Evolutionary conservation across 139 green algal species (phyloP), one percentile per base, ranked within the genome.

Genomic region (Tetraselmis chui): DNA sequence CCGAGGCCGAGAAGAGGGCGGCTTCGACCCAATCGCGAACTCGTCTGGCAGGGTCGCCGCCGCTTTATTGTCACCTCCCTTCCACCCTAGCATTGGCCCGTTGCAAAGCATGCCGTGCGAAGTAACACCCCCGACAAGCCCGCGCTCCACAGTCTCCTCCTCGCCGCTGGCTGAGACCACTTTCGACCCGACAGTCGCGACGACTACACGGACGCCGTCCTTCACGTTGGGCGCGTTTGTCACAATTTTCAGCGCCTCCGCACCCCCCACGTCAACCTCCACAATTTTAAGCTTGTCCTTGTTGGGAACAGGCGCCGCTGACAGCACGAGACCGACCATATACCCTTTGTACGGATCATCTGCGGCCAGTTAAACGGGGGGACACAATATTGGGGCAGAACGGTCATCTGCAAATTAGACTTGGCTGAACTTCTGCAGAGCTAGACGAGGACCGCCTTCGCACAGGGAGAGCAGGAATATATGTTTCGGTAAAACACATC

Each of bases 81-180:
- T 81, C 81, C 81, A 85, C 1, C 81, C 81, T 29, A 85, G 81
- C 81, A 85, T 85, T n/a, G 81, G 32, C 22, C 23, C 30, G 81
- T 76, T 82, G 81, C 81, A 85, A 32, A 85, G 76, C 81, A 85
- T 85, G 58, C 81, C 81, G 1, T 76, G 1, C 25, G 31, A 78
- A 76, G 80, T 81, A 11, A 81, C 81, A 58, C 81, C 81, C 25
- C 81, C 81, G 0, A 85, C 81, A 1, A 24, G 23, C 28, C 31
- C 45, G 58, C 81, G 81, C 76, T 77, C 76, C 1, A 85, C 81
- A 27, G 2, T 18, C 79, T 76, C 32, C 23, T 76, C 79, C 2
- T 32, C 32, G 26, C 80, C 76, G 45, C 45, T 67, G 5, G 11
- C 45, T 18, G 45, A 67, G 18, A 18, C 18, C 5, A 25, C 5